Evolutionary conservation across 495 filamentous ascomycete genomes (phyloP), one percentile per base, ranked within the genome.

Genomic region (Trichodelitschia bisporula): DNA sequence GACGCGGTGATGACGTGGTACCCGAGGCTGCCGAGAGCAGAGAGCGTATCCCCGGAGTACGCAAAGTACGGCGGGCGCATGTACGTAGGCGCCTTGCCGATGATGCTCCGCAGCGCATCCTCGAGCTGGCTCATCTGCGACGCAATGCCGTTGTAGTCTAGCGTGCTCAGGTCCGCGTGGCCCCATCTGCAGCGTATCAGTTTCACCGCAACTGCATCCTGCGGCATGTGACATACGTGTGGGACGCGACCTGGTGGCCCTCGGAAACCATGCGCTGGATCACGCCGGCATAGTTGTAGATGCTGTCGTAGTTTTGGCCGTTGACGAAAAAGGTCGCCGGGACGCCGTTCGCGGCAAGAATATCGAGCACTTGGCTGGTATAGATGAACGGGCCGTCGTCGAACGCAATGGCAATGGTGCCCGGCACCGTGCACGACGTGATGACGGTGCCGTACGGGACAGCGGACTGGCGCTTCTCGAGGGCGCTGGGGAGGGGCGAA

Each of bases 1-100:
- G 63, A 59, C 39, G 58, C 43, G n/a, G 49, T 62, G 47, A 66
- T 56, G 40, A 66, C 58, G 35, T 55, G 52, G 49, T 61, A 63
- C 38, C 53, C 53, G 36, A 64, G 45, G 21, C 45, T 36, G 40
- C 46, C 46, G 53, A 64, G 54, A 20, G 46, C 47, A 15, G 39
- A 39, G 25, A 59, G 40, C 29, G 61, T 45, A 25, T 45, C 40
- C 3, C 55, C 58, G 35, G 56, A 45, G 6, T 58, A 60, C 21
- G 53, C 54, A 26, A 63, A 58, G 39, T 60, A 58, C 1, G 61
- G 61, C 2, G 59, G 58, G 0, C 59, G 58, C 54, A 64, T 49
- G 50, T 63, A 64, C 10, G 53, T 50, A 9, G 61, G 59, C 44
- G 62, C 61, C 31, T 46, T 42, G 27, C 59, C 61, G 39, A 64